A percentile compares a stretch with the other conserved stretches of the same genome.
phyloP scores from a whole-genome alignment of 2,329 filamentous ascomycete species.

The Exophiala bonariae region DNA sequence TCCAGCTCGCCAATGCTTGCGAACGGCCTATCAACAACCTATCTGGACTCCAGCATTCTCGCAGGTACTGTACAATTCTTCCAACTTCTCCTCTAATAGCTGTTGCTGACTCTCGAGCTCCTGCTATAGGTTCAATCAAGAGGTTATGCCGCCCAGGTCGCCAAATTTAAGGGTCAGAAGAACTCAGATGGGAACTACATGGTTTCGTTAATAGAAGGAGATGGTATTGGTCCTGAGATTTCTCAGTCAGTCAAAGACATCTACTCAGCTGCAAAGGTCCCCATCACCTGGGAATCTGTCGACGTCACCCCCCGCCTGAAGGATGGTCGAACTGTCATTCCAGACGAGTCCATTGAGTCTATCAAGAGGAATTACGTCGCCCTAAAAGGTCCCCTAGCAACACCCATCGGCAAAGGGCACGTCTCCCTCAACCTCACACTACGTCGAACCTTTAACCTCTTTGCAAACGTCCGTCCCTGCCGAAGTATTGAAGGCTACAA shows the following conservation, averaged over 20 bases:
- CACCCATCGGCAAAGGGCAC: conserved; percentile 96
- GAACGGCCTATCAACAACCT: conserved; percentile 56
- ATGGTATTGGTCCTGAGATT: conserved; percentile 98
- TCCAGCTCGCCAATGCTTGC: conserved; percentile 77
- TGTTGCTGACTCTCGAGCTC: conserved; percentile 6
- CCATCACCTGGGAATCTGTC: conserved; percentile 94
- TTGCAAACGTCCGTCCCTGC: conserved; percentile 98
- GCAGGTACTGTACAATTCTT: conserved; percentile 53
- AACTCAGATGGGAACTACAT: conserved; percentile 90
- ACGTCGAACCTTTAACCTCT: conserved; percentile 98
- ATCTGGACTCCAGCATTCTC: conserved; percentile 49
- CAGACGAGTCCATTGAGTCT: conserved; percentile 87
- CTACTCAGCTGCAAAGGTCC: conserved; percentile 92
- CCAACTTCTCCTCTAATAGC: conserved; percentile 6
- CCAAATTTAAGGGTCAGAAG: conserved; percentile 91
- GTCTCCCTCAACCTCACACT: conserved; percentile 98
- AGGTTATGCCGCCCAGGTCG: conserved; percentile 71
- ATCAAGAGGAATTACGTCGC: conserved; percentile 96
- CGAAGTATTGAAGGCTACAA: conserved; percentile 96
- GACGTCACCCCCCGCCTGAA: conserved; percentile 93
- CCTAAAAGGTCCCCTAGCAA: conserved; percentile 96
- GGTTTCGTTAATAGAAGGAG: conserved; percentile 96
- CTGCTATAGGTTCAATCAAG: conserved; percentile 50
- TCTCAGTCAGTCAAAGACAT: conserved; percentile 98
- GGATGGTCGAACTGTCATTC: conserved; percentile 94